Base-by-base conservation (phyloP, 345 rosid genomes). In the Bruguiera sexangula region DNA sequence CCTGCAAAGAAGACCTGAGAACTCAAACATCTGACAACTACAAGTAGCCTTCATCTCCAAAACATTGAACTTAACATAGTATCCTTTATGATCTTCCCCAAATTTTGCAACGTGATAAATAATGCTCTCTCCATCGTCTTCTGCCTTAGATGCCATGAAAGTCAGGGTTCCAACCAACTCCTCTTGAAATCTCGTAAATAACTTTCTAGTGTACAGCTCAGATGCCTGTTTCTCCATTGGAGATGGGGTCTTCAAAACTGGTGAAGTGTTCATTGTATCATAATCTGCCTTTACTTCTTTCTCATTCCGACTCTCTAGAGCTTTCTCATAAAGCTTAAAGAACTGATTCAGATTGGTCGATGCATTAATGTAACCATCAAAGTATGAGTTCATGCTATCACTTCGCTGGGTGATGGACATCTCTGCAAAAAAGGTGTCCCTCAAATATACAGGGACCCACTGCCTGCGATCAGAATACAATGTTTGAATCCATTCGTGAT, bases 211-310 rank as follows among this genome's bases (percentile, higher is more conserved):
- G 76, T 82, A 91, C 29, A 87, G 74, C 66, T 65, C 73, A 6
- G 93, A 89, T 55, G 88, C 93, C 81, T 91, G 97, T 77, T 89
- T 89, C 66, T 87, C 97, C 91, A 81, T 87, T 15, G 96, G 93
- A 70, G 97, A 91, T 15, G 89, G 86, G 26, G 91, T 91, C 81
- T 80, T 89, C 71, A 91, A 64, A 66, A 82, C 53, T 6, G 93
- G 85, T 51, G 75, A 75, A 31, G 84, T 72, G 77, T 83, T 81
- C 66, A 78, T 69, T 18, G 91, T 83, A 71, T 89, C 96, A 60
- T 81, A 83, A 76, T 91, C 96, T 29, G 92, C 95, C 77, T 86
- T 89, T 50, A 89, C 63, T 71, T 89, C 97, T 74, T 85, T 89
- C 48, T 86, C 97, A 60, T 83, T 86, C 91, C 95, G 85, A 54